Evolutionary conservation across 495 filamentous ascomycete species (phyloP).

Genomic region (Aspergillus panamensis): DNA sequence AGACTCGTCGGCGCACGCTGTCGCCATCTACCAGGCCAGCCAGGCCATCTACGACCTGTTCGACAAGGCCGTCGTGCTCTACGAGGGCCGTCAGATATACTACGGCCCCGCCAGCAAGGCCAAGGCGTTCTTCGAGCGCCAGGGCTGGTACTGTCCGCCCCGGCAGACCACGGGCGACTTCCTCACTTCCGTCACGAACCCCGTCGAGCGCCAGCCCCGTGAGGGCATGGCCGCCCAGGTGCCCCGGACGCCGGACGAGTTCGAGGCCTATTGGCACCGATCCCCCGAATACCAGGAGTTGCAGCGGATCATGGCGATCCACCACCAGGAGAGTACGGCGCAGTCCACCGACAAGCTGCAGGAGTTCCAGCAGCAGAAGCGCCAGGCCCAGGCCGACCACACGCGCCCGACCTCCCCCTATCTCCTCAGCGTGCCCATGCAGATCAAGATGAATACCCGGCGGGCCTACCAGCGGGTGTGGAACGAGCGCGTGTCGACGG

Average conservation of each 20-base stretch:
- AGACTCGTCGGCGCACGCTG: neutral
- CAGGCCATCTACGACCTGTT: conserved; percentile 11
- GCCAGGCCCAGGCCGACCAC: conserved; percentile 29
- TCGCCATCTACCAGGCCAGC: conserved; percentile 4
- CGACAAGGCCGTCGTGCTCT: conserved; percentile 6
- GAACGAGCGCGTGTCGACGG: conserved; percentile 64
- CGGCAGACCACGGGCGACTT: conserved; percentile 1
- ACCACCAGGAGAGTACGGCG: too few species aligned
- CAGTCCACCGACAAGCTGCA: neutral
- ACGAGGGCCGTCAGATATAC: conserved; percentile 13
- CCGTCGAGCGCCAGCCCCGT: neutral
- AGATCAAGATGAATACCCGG: conserved; percentile 42
- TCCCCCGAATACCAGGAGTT: neutral
- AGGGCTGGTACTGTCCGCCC: neutral
- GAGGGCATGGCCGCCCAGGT: conserved; percentile 1
- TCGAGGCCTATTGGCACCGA: conserved; percentile 3
- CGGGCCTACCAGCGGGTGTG: conserved; percentile 51
- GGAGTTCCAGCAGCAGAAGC: conserved; percentile 1
- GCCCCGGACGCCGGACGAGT: conserved; percentile 4
- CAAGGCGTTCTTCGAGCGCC: neutral
- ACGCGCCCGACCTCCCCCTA: conserved; percentile 38
- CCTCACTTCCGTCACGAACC: conserved; percentile 5
- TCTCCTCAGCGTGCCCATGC: conserved; percentile 43
- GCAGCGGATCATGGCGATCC: neutral
- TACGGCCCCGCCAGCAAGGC: neutral